These are phyloP conservation scores for Corynascus novoguineensis DNA, from an alignment of 495 filamentous ascomycete genomes.

Conservation along the genomic window DNA sequence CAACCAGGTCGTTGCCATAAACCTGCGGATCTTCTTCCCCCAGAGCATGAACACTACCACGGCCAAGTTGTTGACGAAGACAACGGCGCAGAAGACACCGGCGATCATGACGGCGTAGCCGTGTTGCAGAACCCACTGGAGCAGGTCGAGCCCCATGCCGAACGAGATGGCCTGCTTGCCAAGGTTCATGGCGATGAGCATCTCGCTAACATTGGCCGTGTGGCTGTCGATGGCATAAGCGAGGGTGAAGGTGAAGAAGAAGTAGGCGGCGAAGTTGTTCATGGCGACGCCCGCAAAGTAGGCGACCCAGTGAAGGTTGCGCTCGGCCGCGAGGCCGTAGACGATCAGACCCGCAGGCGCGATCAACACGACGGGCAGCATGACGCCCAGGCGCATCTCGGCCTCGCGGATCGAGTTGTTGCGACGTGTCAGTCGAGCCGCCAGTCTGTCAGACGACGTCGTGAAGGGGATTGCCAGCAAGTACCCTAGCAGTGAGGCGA, in stretches of 20 bases:
- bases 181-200: slow-evolving; percentile 64
- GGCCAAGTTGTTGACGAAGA: slow-evolving; percentile 52
- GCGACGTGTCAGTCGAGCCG: slow-evolving; percentile 48
- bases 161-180: slow-evolving; percentile 62
- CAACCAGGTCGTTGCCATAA: slow-evolving; percentile 49
- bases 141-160: slow-evolving; percentile 53
- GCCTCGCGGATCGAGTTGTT: slow-evolving; percentile 56
- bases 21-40: slow-evolving; percentile 52
- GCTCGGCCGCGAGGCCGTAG: slow-evolving; percentile 51
- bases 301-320: slow-evolving; percentile 50
- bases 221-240: slow-evolving; percentile 57
- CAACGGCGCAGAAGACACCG: slow-evolving; percentile 50
- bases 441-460: slow-evolving; percentile 50
- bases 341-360: slow-evolving; percentile 51
- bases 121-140: slow-evolving; percentile 52
- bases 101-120: slow-evolving; percentile 56
- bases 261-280: slow-evolving; percentile 49
- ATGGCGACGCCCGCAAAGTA: slow-evolving; percentile 52
- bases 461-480: slow-evolving; percentile 52
- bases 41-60: slow-evolving; percentile 52
- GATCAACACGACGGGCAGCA: slow-evolving; percentile 50
- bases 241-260: slow-evolving; percentile 57
- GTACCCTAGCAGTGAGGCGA: slow-evolving; percentile 50
- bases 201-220: slow-evolving; percentile 53
- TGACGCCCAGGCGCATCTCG: slow-evolving; percentile 55